Percentiles rank a stretch among this genome's conserved stretches.
Conservation (phyloP, 306 rosid species). For the Glycyrrhiza uralensis region DNA sequence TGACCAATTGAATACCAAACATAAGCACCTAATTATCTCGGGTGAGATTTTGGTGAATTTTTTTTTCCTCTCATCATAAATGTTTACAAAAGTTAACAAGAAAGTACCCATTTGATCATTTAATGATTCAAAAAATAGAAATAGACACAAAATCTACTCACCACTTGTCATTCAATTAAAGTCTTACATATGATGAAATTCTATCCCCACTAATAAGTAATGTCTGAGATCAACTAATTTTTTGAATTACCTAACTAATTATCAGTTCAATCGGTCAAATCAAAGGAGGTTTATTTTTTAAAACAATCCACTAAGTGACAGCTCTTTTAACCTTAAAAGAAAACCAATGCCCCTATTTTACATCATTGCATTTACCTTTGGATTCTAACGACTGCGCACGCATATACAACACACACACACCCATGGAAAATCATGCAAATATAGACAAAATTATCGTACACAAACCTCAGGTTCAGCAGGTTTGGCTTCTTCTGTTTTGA, state of each 20-base stretch:
- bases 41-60: background rate
- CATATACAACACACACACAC: background rate
- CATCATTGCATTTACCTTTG: background rate
- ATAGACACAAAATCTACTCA: background rate
- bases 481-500: constrained; percentile 68
- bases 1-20: background rate
- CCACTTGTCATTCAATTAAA: too few species aligned
- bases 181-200: too few species aligned
- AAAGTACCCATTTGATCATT: too few species aligned
- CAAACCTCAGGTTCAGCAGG: constrained; percentile 53
- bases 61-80: background rate
- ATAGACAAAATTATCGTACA: background rate
- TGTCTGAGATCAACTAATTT: too few species aligned
- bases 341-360: background rate
- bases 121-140: background rate
- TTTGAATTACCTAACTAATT: too few species aligned
- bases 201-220: too few species aligned
- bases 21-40: too few species aligned
- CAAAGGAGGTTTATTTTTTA: background rate
- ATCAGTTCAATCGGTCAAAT: background rate
- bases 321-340: background rate
- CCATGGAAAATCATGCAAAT: background rate
- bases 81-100: too few species aligned
- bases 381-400: background rate
- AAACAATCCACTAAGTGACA: background rate